Evolutionary conservation across 2,329 filamentous ascomycete genomes (phyloP).

Genomic region (Akanthomyces lecanii): DNA sequence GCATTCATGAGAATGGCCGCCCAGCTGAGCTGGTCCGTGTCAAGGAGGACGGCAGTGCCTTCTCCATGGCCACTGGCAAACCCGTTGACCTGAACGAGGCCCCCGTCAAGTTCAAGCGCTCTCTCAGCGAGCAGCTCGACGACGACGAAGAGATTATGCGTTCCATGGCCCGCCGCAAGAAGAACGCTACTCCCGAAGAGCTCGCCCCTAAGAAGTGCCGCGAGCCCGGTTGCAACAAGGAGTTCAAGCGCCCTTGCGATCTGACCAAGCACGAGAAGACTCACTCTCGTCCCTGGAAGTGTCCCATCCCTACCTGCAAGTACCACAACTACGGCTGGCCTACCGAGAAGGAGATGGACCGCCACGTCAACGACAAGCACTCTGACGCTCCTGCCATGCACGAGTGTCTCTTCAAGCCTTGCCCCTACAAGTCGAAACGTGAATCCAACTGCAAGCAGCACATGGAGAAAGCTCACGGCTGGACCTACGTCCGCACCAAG

Average conservation of each 20-base stretch:
- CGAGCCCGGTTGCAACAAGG: slow-evolving; percentile 74
- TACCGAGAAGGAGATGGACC: slow-evolving; percentile 94
- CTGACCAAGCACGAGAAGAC: slow-evolving; percentile 98
- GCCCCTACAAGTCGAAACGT: slow-evolving; percentile 91
- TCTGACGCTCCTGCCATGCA: slow-evolving; percentile 74
- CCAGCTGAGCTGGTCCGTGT: slow-evolving; percentile 80
- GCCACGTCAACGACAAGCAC: slow-evolving; percentile 96
- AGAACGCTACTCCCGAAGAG: slow-evolving; percentile 82
- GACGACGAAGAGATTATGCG: slow-evolving; percentile 81
- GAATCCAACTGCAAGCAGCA: slow-evolving; percentile 98
- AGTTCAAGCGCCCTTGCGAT: slow-evolving; percentile 96
- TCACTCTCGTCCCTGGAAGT: slow-evolving; percentile 95
- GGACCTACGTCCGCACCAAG: slow-evolving; percentile 88
- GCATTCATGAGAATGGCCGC: slow-evolving; percentile 74
- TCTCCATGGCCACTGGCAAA: slow-evolving; percentile 70
- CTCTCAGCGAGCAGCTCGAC: slow-evolving; percentile 63
- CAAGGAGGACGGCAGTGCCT: slow-evolving; percentile 72
- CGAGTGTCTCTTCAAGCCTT: slow-evolving; percentile 76
- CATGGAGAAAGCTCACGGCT: slow-evolving; percentile 95
- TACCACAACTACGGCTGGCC: slow-evolving; percentile 90
- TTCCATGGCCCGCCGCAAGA: slow-evolving; percentile 94
- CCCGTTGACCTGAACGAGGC: slow-evolving; percentile 54
- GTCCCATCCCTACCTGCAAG: slow-evolving; percentile 75
- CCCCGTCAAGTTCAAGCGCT: slow-evolving; percentile 58
- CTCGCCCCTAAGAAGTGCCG: slow-evolving; percentile 74